phyloP scores from a whole-genome alignment of 768 basidiomycete species.

The Mrakia blollopis region DNA sequence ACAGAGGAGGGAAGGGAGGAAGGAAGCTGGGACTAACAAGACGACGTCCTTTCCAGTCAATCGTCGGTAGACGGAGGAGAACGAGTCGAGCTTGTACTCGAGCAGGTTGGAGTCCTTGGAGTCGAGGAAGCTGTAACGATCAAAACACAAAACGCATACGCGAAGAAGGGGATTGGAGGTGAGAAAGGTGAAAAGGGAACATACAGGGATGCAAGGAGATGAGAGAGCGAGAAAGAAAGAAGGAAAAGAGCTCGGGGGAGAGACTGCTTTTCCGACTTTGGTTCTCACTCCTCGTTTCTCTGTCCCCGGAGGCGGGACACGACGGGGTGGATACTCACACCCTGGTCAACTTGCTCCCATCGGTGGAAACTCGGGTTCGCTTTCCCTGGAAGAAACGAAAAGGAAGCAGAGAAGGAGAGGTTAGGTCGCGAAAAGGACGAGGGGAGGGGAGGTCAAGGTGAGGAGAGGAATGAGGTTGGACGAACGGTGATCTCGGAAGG shows the following conservation, averaged over 20 bases:
- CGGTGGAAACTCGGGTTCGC: constrained; percentile 86
- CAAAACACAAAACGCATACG: neutral
- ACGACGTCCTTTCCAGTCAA: constrained; percentile 33
- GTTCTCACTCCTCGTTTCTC: neutral
- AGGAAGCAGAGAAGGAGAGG: neutral
- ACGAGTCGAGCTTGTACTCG: constrained; percentile 99
- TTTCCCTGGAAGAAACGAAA: constrained; percentile 51
- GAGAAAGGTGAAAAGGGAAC: constrained; percentile 8
- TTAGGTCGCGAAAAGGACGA: neutral
- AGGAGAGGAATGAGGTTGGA: neutral
- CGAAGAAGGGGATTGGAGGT: neutral
- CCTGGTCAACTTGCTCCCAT: constrained; percentile 93
- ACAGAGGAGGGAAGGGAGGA: neutral
- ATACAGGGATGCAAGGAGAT: constrained; percentile 21
- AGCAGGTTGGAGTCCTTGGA: constrained; percentile 94
- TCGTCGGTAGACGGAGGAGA: constrained; percentile 58
- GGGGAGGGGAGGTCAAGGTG: neutral
- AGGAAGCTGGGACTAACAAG: constrained; percentile 10
- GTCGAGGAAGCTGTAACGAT: constrained; percentile 63
- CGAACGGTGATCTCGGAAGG: constrained; percentile 89
- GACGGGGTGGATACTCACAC: constrained; percentile 62
- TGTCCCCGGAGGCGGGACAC: constrained; percentile 15
- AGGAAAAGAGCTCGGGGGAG: neutral
- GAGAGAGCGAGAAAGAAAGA: neutral
- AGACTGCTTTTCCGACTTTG: neutral